These are phyloP conservation scores for Ceratocystis cubensis DNA, from an alignment of 2,329 filamentous ascomycete species.

Conservation along the genomic window DNA sequence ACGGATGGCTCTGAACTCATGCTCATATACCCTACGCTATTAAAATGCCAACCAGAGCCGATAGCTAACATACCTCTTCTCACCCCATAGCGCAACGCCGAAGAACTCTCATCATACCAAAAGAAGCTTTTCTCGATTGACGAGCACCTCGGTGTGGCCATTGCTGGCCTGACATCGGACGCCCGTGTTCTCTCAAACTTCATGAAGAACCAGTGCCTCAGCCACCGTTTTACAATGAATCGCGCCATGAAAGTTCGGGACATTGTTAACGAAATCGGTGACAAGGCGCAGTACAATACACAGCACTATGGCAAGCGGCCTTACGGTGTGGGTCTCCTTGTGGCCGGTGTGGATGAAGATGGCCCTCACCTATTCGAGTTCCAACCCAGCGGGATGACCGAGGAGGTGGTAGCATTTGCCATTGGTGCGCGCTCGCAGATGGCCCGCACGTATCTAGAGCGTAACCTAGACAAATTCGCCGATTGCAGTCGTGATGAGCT, in stretches of 20 bases:
- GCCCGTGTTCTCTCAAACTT: conserved; percentile 99
- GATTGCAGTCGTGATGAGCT: conserved; percentile 69
- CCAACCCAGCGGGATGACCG: conserved; percentile 87
- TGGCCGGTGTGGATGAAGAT: conserved; percentile 83
- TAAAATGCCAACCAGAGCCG: neutral
- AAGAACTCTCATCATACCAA: conserved; percentile 98
- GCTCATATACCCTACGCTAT: neutral
- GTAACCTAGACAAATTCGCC: conserved; percentile 74
- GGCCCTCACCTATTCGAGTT: conserved; percentile 97
- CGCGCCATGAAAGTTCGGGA: conserved; percentile 82
- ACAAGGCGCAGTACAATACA: conserved; percentile 95
- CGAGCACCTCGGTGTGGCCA: conserved; percentile 87
- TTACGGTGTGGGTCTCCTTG: conserved; percentile 77
- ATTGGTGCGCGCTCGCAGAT: conserved; percentile 96
- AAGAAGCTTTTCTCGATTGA: conserved; percentile 98
- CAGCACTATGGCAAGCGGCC: conserved; percentile 88
- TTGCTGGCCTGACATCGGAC: conserved; percentile 92
- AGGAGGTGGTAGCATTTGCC: conserved; percentile 93
- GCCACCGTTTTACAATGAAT: conserved; percentile 89
- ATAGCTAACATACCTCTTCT: conserved; percentile 9
- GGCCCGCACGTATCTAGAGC: conserved; percentile 92
- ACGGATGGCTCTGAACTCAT: no score
- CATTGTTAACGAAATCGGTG: conserved; percentile 82
- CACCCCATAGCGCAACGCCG: conserved; percentile 69
- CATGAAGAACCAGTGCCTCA: conserved; percentile 98